Evolutionary conservation across 73 alveolate species (phyloP).

Genomic region (Symbiodinium natans): DNA sequence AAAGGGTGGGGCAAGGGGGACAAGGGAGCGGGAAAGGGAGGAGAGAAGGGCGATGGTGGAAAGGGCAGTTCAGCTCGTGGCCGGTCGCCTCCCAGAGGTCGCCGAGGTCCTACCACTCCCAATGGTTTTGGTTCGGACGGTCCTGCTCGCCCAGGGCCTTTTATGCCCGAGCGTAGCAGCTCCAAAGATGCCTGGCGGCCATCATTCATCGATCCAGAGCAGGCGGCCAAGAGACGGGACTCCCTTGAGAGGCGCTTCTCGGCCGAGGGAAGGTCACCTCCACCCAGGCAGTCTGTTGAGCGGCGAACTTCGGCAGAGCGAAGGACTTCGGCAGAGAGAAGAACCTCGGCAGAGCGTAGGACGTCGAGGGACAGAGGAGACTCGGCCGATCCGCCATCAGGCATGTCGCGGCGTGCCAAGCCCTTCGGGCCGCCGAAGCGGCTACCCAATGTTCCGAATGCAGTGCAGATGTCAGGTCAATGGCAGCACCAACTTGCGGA

Average conservation of each 20-base stretch:
- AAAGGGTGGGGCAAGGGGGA: conserved; percentile 24
- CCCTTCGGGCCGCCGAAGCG: not conserved
- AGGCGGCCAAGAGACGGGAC: not conserved
- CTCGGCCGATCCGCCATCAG: not conserved
- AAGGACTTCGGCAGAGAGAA: conserved; percentile 1
- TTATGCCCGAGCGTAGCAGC: not conserved
- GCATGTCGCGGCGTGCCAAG: not conserved
- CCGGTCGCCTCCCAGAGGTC: not conserved
- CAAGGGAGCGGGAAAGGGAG: not conserved
- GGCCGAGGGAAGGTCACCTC: not conserved
- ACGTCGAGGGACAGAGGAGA: not conserved
- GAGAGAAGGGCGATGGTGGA: conserved; percentile 28
- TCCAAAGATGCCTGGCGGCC: not conserved
- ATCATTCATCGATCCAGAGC: not conserved
- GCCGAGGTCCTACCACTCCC: not conserved
- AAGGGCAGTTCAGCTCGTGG: not conserved
- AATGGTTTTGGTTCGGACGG: not conserved
- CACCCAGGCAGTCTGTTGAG: not conserved
- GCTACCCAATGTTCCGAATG: not conserved
- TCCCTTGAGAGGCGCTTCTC: not conserved
- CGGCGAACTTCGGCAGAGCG: not conserved
- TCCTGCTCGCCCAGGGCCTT: not conserved
- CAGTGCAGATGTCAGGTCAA: conserved; percentile 29
- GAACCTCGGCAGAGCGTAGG: not conserved
- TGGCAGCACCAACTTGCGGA: conserved; percentile 74